A percentile compares a stretch with the other conserved stretches of the same genome.
Evolutionary conservation across 306 rosid species (phyloP).

Genomic region (Casuarina cunninghamiana): DNA sequence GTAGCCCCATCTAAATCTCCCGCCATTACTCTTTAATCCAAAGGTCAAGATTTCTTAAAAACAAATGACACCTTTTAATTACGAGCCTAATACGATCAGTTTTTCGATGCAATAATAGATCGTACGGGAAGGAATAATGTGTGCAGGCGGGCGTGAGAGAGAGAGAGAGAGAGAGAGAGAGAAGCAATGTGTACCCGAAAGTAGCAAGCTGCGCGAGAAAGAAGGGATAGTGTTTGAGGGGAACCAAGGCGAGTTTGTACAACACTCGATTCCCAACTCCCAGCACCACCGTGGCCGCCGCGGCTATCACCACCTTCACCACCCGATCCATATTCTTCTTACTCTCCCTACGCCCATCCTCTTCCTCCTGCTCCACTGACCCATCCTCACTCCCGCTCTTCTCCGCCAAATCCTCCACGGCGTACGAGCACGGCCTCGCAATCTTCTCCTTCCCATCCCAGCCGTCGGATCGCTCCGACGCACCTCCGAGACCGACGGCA

Average conservation of each 20-base stretch:
- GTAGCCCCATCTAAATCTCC: conserved; percentile 1
- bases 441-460: conserved; percentile 38
- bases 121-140: background rate
- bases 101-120: background rate
- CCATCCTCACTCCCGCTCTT: conserved; percentile 27
- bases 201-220: conserved; percentile 94
- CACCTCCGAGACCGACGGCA: conserved; percentile 28
- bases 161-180: background rate
- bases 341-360: background rate
- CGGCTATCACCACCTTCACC: conserved; percentile 65
- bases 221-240: conserved; percentile 83
- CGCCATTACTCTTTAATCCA: background rate
- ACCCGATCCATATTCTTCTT: conserved; percentile 32
- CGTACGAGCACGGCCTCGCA: conserved; percentile 40
- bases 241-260: conserved; percentile 88
- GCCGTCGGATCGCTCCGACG: conserved; percentile 43
- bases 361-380: conserved; percentile 24
- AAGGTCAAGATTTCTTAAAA: background rate
- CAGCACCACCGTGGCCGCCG: conserved; percentile 59
- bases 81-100: background rate
- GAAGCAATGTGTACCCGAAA: conserved; percentile 56
- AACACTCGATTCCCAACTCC: conserved; percentile 85
- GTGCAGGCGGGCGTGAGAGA: too few relatives aligned
- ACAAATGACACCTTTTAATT: too few relatives aligned
- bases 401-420: conserved; percentile 41